Evolutionary conservation across 495 filamentous ascomycete species (phyloP).

Genomic region (Penicillium tannophilum): DNA sequence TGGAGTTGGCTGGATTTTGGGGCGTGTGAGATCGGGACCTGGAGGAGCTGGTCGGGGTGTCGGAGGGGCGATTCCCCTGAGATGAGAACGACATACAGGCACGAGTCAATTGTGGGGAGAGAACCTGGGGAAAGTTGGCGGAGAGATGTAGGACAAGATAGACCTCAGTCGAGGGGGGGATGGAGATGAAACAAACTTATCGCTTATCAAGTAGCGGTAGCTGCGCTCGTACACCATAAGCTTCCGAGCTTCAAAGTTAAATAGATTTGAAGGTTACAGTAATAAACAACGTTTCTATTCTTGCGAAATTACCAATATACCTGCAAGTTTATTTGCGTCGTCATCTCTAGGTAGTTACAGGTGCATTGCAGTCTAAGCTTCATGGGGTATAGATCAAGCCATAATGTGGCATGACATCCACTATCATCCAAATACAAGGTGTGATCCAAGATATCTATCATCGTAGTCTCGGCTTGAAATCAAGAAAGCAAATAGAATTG

Average conservation of each 20-base stretch:
- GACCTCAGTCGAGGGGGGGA: neutral
- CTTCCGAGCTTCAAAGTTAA: neutral
- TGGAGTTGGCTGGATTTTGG: slow-evolving; percentile 19
- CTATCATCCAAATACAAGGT: too few species aligned
- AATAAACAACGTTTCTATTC: too few species aligned
- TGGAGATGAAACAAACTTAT: slow-evolving; percentile 14
- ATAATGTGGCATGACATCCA: too few species aligned
- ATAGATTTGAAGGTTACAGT: too few species aligned
- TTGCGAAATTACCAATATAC: neutral
- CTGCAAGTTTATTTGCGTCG: too few species aligned
- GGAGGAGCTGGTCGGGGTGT: slow-evolving; percentile 28
- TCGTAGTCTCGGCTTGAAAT: too few species aligned
- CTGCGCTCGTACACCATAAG: neutral
- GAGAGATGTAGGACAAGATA: neutral
- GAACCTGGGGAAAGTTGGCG: slow-evolving; percentile 7
- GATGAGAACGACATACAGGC: slow-evolving; percentile 34
- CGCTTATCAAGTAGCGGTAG: slow-evolving; percentile 16
- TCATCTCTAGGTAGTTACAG: too few species aligned
- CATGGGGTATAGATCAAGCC: neutral
- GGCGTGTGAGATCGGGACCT: slow-evolving; percentile 38
- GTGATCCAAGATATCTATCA: too few species aligned
- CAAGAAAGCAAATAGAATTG: too few species aligned
- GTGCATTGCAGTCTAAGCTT: neutral
- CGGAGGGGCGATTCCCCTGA: slow-evolving; percentile 24
- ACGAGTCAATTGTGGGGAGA: slow-evolving; percentile 24